phyloP scores from a whole-genome alignment of 2,329 filamentous ascomycete genomes.

The Apiospora malaysiana region DNA sequence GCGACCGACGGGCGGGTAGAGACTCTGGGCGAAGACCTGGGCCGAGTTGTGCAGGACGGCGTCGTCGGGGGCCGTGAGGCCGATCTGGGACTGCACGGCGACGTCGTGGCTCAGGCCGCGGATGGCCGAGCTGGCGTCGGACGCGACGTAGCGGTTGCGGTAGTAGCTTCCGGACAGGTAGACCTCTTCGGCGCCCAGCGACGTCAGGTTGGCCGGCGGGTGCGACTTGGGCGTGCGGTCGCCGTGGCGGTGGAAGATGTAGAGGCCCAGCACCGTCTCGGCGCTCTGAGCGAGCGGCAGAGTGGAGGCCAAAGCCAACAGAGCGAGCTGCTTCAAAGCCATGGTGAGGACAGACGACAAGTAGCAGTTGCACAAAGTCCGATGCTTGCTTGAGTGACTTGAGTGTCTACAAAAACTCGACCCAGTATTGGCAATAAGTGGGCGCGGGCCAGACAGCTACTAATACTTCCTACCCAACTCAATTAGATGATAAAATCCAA shows the following conservation, averaged over 20 bases:
- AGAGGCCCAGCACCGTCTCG: constrained; percentile 81
- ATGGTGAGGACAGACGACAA: constrained; percentile 34
- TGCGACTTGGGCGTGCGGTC: constrained; percentile 83
- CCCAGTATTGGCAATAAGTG: not conserved
- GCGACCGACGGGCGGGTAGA: constrained; percentile 78
- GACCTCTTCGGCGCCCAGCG: constrained; percentile 79
- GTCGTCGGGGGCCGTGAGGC: constrained; percentile 74
- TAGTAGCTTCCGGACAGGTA: constrained; percentile 77
- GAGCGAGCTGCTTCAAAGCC: constrained; percentile 47
- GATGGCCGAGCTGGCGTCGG: constrained; percentile 65
- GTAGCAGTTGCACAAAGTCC: not conserved
- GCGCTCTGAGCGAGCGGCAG: constrained; percentile 55
- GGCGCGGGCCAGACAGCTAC: not conserved
- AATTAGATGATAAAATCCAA: not conserved
- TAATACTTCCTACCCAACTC: not conserved
- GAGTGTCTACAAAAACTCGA: not conserved
- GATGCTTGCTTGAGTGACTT: not conserved
- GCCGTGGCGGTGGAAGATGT: constrained; percentile 89
- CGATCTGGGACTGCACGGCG: constrained; percentile 73
- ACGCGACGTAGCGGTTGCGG: constrained; percentile 74
- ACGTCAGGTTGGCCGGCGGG: constrained; percentile 74
- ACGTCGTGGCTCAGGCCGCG: constrained; percentile 68
- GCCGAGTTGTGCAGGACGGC: constrained; percentile 82
- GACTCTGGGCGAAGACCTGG: constrained; percentile 79
- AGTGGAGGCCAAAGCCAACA: constrained; percentile 46